phyloP scores from a whole-genome alignment of 148 eudicot genomes.

The Camellia granthamiana region DNA sequence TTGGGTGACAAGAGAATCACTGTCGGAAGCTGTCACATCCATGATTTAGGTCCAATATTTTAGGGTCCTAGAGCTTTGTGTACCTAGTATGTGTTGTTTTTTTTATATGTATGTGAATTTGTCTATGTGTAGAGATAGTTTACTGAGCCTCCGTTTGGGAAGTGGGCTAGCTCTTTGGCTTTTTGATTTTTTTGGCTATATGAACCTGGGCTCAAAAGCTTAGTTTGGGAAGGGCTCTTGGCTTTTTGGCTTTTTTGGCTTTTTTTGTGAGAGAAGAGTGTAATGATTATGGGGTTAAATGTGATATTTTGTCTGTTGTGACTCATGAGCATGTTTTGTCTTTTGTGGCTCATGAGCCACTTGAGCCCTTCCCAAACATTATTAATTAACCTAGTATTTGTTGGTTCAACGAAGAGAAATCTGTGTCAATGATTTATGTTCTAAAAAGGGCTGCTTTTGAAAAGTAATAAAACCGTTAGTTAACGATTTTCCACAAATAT shows the following conservation, averaged over 20 bases:
- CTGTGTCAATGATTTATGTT: not conserved
- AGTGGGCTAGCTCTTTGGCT: no score
- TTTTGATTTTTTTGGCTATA: no score
- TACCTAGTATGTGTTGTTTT: not conserved
- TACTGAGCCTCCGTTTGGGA: no score
- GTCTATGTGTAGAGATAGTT: not conserved
- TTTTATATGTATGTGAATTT: not conserved
- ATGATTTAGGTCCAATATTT: not conserved
- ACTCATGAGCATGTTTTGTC: no score
- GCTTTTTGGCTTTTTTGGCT: no score
- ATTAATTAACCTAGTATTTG: not conserved
- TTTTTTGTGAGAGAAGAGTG: no score
- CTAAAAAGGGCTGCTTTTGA: not conserved
- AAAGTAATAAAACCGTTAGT: not conserved
- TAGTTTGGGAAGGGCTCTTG: no score
- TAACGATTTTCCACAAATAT: not conserved
- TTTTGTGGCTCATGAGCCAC: no score
- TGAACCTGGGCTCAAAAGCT: no score
- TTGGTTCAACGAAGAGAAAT: not conserved
- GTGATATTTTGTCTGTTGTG: no score
- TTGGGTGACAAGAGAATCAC: not conserved
- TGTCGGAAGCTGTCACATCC: not conserved
- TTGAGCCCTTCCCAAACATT: no score
- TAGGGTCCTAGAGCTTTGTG: constrained; percentile 21
- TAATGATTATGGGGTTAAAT: no score